phyloP scores from a whole-genome alignment of 495 filamentous ascomycete species.

The Penicillium alfredii region DNA sequence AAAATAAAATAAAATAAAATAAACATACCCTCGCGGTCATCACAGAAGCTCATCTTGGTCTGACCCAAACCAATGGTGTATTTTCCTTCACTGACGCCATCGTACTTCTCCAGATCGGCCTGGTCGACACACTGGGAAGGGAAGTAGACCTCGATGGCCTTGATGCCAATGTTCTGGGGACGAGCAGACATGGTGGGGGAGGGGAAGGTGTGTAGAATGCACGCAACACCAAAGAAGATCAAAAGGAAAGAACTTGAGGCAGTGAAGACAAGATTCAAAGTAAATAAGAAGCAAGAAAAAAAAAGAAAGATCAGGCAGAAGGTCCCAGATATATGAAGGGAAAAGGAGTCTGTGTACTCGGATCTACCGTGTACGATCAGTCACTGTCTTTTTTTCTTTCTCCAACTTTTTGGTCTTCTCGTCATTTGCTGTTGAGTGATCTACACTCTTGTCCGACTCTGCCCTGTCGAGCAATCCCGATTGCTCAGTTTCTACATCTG shows the following conservation, averaged over 20 bases:
- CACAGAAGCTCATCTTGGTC: constrained; percentile 99
- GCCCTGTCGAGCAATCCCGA: too few species aligned
- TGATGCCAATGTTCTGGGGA: constrained; percentile 97
- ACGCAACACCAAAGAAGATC: background rate
- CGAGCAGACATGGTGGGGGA: constrained; percentile 70
- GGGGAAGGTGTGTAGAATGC: constrained; percentile 9
- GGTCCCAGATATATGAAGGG: constrained; percentile 1
- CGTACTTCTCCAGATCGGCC: constrained; percentile 92
- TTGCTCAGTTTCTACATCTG: too few species aligned
- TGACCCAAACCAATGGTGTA: constrained; percentile 99
- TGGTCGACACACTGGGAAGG: constrained; percentile 93
- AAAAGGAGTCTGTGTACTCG: constrained; percentile 24
- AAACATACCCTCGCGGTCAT: constrained; percentile 88
- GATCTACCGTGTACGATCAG: constrained; percentile 32
- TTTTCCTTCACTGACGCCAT: constrained; percentile 89
- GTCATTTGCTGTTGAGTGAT: too few species aligned
- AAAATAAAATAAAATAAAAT: too few species aligned
- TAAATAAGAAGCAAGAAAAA: constrained; percentile 3
- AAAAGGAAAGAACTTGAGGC: constrained; percentile 1
- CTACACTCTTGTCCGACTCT: too few species aligned
- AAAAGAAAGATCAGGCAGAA: background rate
- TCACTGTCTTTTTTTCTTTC: constrained; percentile 19
- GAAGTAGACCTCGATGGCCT: constrained; percentile 99
- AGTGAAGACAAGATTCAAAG: constrained; percentile 1
- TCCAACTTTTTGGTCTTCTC: constrained; percentile 6